Percentiles rank a stretch among this genome's conserved stretches.
These are phyloP conservation scores for Globisporangium yorkense DNA, from an alignment of 352 stramenopile genomes.

Conservation along the genomic window DNA sequence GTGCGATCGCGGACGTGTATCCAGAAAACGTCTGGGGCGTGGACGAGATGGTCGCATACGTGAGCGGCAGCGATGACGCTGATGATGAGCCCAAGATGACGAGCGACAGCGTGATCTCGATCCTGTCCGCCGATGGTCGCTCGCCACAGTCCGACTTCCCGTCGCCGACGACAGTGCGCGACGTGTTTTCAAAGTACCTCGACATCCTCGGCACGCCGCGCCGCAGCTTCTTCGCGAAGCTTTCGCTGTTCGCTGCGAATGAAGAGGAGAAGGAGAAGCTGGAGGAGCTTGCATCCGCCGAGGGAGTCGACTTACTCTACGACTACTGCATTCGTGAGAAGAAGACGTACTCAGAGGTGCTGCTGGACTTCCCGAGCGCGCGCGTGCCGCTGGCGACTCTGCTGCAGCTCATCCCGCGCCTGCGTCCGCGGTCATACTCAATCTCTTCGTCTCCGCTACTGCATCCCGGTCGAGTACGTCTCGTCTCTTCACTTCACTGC, in stretches of 20 bases:
- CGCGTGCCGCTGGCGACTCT: constrained; percentile 61
- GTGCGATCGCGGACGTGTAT: constrained; percentile 74
- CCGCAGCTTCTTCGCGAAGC: constrained; percentile 81
- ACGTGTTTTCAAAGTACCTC: constrained; percentile 82
- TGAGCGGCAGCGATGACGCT: constrained; percentile 2
- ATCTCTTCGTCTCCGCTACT: constrained; percentile 83
- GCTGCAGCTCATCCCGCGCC: constrained; percentile 76
- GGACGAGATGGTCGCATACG: constrained; percentile 58
- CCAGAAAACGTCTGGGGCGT: constrained; percentile 72
- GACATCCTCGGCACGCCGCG: constrained; percentile 85
- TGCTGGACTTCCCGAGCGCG: constrained; percentile 84
- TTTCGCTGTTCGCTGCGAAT: constrained; percentile 78
- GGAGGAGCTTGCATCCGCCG: constrained; percentile 79
- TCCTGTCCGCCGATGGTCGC: constrained; percentile 33
- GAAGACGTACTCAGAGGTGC: constrained; percentile 85
- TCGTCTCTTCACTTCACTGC: background rate
- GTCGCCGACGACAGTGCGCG: constrained; percentile 34
- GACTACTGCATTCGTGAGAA: constrained; percentile 92
- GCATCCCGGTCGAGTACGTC: constrained; percentile 38
- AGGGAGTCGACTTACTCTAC: constrained; percentile 89
- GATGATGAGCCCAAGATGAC: constrained; percentile 1
- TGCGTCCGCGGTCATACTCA: constrained; percentile 89
- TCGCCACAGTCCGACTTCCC: constrained; percentile 48
- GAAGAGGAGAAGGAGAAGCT: constrained; percentile 91
- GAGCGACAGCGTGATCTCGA: constrained; percentile 36